Percentiles rank a stretch among this genome's conserved stretches.
Conservation (phyloP, 1,284 basidiomycete species). For the Cutaneotrichosporon cyanovorans region DNA sequence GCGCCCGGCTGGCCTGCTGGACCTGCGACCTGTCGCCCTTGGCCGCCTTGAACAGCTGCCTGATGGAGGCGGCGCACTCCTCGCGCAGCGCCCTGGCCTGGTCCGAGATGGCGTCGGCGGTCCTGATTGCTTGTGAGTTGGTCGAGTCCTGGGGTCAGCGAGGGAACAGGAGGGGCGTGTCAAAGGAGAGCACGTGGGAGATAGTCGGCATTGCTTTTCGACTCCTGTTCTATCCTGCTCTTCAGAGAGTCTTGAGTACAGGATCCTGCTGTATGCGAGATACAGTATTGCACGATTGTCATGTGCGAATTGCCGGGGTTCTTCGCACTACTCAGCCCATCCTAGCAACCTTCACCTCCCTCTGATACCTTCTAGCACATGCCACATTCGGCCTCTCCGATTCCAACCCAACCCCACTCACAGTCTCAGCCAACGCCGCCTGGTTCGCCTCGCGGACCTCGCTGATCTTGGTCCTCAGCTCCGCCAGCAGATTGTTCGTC, state of each 20-base stretch:
- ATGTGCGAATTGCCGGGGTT: too few relatives aligned
- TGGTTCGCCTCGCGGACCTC: constrained; percentile 38
- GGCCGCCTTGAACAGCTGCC: constrained; percentile 65
- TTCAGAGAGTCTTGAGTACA: too few relatives aligned
- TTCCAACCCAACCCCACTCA: too few relatives aligned
- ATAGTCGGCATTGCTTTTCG: too few relatives aligned
- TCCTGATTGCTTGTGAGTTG: constrained; percentile 33
- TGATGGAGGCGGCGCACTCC: constrained; percentile 68
- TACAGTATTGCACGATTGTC: too few relatives aligned
- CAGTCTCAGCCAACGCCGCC: neutral
- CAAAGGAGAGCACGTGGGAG: too few relatives aligned
- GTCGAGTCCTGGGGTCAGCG: constrained; percentile 34
- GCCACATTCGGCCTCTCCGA: too few relatives aligned
- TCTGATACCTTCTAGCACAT: too few relatives aligned
- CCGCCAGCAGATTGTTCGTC: constrained; percentile 30
- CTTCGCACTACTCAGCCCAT: too few relatives aligned
- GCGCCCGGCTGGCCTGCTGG: constrained; percentile 60
- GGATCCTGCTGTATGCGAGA: too few relatives aligned
- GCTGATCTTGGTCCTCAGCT: constrained; percentile 42
- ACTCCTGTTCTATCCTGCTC: too few relatives aligned
- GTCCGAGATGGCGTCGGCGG: constrained; percentile 62
- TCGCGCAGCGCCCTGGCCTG: constrained; percentile 70
- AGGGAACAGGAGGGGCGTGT: neutral
- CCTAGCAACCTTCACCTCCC: too few relatives aligned
- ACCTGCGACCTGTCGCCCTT: constrained; percentile 73